Base-by-base conservation (phyloP, 2,329 filamentous ascomycete genomes). In the Colletotrichum lupini region DNA sequence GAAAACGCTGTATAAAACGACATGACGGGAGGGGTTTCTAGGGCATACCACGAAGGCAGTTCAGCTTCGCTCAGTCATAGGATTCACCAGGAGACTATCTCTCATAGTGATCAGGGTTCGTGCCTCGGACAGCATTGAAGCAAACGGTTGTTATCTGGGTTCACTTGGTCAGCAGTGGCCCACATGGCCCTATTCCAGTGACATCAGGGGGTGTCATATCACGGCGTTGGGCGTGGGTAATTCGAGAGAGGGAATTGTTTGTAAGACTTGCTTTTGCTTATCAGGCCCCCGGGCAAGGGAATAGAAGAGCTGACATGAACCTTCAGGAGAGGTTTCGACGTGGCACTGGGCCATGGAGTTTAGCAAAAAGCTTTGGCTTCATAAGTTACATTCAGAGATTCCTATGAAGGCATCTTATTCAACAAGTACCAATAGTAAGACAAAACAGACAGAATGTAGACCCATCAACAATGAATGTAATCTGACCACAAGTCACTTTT, bases 181-280 rank as follows among this genome's bases (percentile, higher is more conserved):
- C 19, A n/a, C n/a, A 19, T 11, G 42, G 19, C 2, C 42, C 42
- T 19, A 49, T 49, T 6, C 19, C 19, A 49, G 42, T n/a, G 24
- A 19, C 26, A 49, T 4, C 9, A 30, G 5, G 5, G 9, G 7
- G n/a, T 35, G 24, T 55, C 46, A 65, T 56, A 56, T 30, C 32
- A 64, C 35, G 70, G 70, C 70, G 70, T 73, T 65, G 11, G 67
- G 70, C 67, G 70, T 49, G 22, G 67, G 60, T 46, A 9, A n/a
- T 30, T 59, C 37, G 37, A 42, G 37, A 42, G 46, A 30, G 52
- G 28, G 61, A 67, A 61, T 6, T 19, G 26, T 19, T 42, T 46
- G 56, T 70, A 70, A 66, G 59, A 16, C 46, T 66, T 58, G 53
- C 42, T 49, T 42, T 42, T 42, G 35, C 35, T 57, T 32, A 56